Base-by-base conservation (phyloP, 306 rosid genomes). In the Quercus parvula region DNA sequence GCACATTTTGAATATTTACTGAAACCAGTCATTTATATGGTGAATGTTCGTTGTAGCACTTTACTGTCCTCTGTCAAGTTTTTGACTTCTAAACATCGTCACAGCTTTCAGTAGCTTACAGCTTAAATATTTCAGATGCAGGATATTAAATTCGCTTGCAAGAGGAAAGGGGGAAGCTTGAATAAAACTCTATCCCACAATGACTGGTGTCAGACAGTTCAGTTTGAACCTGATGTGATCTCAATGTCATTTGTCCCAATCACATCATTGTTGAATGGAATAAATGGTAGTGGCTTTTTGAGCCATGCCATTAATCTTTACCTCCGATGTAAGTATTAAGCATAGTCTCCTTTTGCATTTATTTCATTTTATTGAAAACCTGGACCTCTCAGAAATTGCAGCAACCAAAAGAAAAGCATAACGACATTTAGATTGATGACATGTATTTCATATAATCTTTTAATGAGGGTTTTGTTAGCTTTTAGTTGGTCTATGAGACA, bases 251-350 rank as follows among this genome's bases (percentile, higher is more conserved):
- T 93, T 76, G 81, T 93, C 78, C 98, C 98, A 57, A 87, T 93
- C 68, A 84, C 94, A 25, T 93, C 98, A 15, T 89, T 93, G 66
- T 90, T 93, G 77, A 85, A 89, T 79, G 98, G 98, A 85, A 80
- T 93, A 74, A 86, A 91, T 62, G 98, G 98, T 79, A 93, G 97
- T 79, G 98, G 98, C 76, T 93, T 86, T 86, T 84, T 91, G 85
- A 91, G 88, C 73, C 98, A 93, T 78, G 98, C 94, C 69, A 90
- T 93, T 76, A 93, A 93, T 81, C 98, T 93, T 75, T 93, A 91
- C 83, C 92, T 93, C 75, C 89, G 98, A 4, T 93, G 98, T 91
- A 91, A 93, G 98, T 75, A 75, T 52, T 78, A 71, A 55, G 56
- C 27, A 56, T 79, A 56, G 64, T 63, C 79, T 76, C 38, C 68